Percentiles rank a stretch among this genome's conserved stretches.
Conservation (phyloP, 2,329 filamentous ascomycete species). For the Fusarium luffae region DNA sequence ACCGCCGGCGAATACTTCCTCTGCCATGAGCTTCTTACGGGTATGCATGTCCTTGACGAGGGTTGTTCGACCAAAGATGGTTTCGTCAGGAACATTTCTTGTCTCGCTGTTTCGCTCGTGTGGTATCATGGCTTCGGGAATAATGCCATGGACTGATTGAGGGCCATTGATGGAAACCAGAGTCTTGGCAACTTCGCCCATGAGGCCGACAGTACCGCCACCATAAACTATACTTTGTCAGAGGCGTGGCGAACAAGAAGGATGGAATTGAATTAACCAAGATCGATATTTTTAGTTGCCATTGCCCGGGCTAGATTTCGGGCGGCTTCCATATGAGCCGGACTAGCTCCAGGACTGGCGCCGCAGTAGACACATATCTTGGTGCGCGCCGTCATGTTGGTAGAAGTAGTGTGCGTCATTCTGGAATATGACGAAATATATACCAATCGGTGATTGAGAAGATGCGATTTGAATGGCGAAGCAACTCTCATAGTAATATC, state of each 20-base stretch:
- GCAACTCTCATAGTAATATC: neutral
- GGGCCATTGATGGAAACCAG: slow-evolving; percentile 86
- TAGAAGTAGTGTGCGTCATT: neutral
- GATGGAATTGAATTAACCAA: slow-evolving; percentile 61
- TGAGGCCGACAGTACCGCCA: slow-evolving; percentile 91
- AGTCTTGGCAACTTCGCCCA: slow-evolving; percentile 92
- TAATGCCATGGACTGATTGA: slow-evolving; percentile 87
- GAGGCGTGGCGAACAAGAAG: neutral
- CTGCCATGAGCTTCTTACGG: slow-evolving; percentile 92
- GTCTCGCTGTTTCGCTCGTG: slow-evolving; percentile 76
- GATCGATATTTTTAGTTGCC: slow-evolving; percentile 78
- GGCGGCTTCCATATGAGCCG: slow-evolving; percentile 81
- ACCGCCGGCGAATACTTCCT: slow-evolving; percentile 83
- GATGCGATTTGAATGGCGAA: neutral
- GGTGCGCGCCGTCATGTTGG: slow-evolving; percentile 50
- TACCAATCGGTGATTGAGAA: neutral
- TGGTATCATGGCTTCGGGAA: slow-evolving; percentile 84
- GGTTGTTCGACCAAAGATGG: slow-evolving; percentile 82
- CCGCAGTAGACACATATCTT: slow-evolving; percentile 97
- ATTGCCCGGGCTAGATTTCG: slow-evolving; percentile 78
- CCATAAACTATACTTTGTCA: slow-evolving; percentile 75
- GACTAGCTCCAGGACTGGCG: slow-evolving; percentile 76
- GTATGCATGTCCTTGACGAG: slow-evolving; percentile 97
- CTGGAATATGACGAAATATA: neutral
- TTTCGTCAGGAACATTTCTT: slow-evolving; percentile 65